Conservation (phyloP, 371 early-diverging fungal species). For the Sporodiniella umbellata region DNA sequence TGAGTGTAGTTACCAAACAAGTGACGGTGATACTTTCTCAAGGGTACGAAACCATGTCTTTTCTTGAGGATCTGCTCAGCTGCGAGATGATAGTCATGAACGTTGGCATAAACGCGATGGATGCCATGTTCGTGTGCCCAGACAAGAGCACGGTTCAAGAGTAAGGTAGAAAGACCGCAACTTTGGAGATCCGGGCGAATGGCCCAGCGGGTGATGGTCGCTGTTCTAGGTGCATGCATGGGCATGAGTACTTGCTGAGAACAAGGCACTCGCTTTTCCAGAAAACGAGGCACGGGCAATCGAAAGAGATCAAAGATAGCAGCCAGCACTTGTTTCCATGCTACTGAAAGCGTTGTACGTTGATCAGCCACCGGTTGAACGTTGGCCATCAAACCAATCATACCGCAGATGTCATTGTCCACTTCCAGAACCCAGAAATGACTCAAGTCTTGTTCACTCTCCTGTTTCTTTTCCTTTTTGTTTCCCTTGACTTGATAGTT, state of each 20-base stretch:
- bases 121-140: constrained; percentile 39
- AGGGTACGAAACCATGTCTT: constrained; percentile 37
- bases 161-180: constrained; percentile 38
- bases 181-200: constrained; percentile 31
- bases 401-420: constrained; percentile 31
- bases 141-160: constrained; percentile 35
- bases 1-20: constrained; percentile 30
- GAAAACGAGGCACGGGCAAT: constrained; percentile 9
- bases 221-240: constrained; percentile 31
- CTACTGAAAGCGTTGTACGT: constrained; percentile 8
- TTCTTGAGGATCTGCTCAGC: constrained; percentile 34
- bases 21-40: constrained; percentile 20
- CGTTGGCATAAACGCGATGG: constrained; percentile 30
- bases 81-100: constrained; percentile 31
- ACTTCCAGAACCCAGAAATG: constrained; percentile 46
- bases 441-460: constrained; percentile 25
- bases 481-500: constrained; percentile 18
- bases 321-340: constrained; percentile 22
- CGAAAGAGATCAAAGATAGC: constrained; percentile 12
- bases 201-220: constrained; percentile 34
- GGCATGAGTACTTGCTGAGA: constrained; percentile 13
- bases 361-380: constrained; percentile 23
- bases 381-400: constrained; percentile 33
- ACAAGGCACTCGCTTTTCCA: constrained; percentile 1
- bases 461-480: constrained; percentile 32